A percentile compares a stretch with the other conserved stretches of the same genome.
phyloP scores from a whole-genome alignment of 2,329 filamentous ascomycete genomes.

The Chaetothyriales sp. region DNA sequence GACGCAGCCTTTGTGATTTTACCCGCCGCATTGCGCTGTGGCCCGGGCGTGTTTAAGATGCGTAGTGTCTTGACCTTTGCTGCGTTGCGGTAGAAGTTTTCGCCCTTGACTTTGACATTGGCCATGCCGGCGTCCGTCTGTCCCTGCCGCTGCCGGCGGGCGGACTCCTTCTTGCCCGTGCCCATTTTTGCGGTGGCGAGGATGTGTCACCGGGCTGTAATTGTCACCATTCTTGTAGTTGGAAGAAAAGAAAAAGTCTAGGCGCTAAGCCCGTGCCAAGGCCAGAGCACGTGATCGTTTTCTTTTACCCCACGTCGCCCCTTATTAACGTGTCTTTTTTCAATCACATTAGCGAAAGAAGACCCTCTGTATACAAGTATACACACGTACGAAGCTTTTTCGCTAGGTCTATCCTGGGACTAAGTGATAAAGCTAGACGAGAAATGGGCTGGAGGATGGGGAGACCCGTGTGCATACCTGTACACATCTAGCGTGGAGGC shows the following conservation, averaged over 20 bases:
- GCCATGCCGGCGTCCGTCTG: constrained; percentile 74
- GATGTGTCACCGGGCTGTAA: not conserved
- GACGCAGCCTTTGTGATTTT: constrained; percentile 72
- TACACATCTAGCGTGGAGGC: no score
- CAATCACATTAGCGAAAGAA: no score
- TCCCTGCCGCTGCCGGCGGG: constrained; percentile 69
- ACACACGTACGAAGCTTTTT: no score
- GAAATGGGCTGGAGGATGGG: no score
- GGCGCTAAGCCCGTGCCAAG: not conserved
- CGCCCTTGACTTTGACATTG: constrained; percentile 87
- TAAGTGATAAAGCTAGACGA: no score
- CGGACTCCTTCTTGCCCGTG: constrained; percentile 80
- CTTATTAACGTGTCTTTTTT: not conserved
- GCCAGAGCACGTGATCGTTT: not conserved
- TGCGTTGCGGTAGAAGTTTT: constrained; percentile 88
- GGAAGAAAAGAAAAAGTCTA: no score
- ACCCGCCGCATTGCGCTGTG: constrained; percentile 67
- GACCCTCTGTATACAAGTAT: no score
- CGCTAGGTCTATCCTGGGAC: no score
- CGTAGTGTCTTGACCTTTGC: constrained; percentile 84
- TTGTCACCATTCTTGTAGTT: not conserved
- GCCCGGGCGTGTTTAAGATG: constrained; percentile 78
- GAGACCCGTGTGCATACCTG: no score
- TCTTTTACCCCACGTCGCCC: no score
- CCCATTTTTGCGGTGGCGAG: constrained; percentile 48